These are phyloP conservation scores for Truncatella angustata DNA, from an alignment of 2,329 filamentous ascomycete genomes.

Conservation along the genomic window DNA sequence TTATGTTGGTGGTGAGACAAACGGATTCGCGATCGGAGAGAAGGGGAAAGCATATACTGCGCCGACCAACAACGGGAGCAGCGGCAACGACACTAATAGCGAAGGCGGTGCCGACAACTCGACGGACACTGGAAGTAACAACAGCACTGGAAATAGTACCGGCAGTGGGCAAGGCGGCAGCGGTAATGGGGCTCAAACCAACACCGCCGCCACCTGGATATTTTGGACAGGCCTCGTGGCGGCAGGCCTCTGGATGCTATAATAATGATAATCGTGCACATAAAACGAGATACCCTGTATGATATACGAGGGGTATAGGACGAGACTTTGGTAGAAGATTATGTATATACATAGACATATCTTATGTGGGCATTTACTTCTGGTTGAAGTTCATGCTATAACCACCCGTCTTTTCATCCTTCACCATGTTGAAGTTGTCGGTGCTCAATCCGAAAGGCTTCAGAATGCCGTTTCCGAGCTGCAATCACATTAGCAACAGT, in stretches of 20 bases:
- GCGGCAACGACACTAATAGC: conserved; percentile 23
- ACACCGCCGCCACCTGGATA: not conserved
- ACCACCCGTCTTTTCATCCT: conserved; percentile 84
- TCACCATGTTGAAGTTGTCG: conserved; percentile 90
- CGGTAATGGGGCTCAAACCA: not conserved
- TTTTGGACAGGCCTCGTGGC: not conserved
- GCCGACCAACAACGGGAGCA: conserved; percentile 7
- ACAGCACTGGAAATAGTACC: not conserved
- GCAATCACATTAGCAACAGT: not conserved
- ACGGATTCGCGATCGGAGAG: conserved; percentile 34
- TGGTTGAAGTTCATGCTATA: conserved; percentile 90
- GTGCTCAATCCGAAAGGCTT: conserved; percentile 94
- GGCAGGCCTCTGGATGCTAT: not conserved
- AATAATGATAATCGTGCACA: not conserved
- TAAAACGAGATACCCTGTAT: not conserved
- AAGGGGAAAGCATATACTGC: not conserved
- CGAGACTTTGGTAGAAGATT: not conserved
- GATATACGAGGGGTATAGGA: too few relatives aligned
- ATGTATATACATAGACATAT: not conserved
- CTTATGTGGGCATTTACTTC: conserved; percentile 8
- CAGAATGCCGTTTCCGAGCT: conserved; percentile 85
- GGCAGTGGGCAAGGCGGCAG: not conserved
- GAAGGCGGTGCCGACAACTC: conserved; percentile 29
- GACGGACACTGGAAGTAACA: conserved; percentile 19
- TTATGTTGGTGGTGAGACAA: conserved; percentile 36